phyloP scores from a whole-genome alignment of 768 basidiomycete species.

The Tricholoma bakamatsutake region DNA sequence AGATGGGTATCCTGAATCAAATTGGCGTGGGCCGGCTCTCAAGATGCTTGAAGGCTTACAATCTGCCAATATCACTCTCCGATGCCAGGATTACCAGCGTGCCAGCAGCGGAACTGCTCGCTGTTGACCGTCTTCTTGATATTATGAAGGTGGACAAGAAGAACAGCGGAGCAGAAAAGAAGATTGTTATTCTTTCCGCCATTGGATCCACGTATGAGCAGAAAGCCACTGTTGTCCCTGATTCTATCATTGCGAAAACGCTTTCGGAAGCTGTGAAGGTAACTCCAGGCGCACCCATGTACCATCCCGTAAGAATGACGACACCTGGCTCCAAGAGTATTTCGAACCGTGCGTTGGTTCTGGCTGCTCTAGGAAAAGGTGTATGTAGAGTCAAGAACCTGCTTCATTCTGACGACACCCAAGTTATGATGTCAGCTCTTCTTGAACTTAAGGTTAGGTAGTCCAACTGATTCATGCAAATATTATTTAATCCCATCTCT shows the following conservation, averaged over 20 bases:
- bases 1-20: constrained; percentile 82
- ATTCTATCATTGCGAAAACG: constrained; percentile 75
- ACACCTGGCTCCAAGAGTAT: constrained; percentile 97
- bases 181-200: constrained; percentile 84
- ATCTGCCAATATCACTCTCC: constrained; percentile 75
- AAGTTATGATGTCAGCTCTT: constrained; percentile 97
- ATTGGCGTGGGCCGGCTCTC: constrained; percentile 89
- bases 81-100: constrained; percentile 75
- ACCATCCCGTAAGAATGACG: constrained; percentile 63
- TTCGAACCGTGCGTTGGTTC: constrained; percentile 88
- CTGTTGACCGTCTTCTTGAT: constrained; percentile 78
- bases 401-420: constrained; percentile 95
- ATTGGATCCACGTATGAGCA: constrained; percentile 93
- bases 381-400: constrained; percentile 86
- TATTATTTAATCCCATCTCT: not conserved
- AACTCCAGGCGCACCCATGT: constrained; percentile 56
- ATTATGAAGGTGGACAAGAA: constrained; percentile 98
- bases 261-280: constrained; percentile 79
- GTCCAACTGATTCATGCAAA: constrained; percentile 1
- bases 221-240: constrained; percentile 81
- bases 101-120: constrained; percentile 65
- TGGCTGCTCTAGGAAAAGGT: constrained; percentile 87
- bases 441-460: constrained; percentile 71
- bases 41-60: constrained; percentile 84
- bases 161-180: constrained; percentile 89